Evolutionary conservation across 2,329 filamentous ascomycete species (phyloP).

Genomic region (Hypoxylon sp.): DNA sequence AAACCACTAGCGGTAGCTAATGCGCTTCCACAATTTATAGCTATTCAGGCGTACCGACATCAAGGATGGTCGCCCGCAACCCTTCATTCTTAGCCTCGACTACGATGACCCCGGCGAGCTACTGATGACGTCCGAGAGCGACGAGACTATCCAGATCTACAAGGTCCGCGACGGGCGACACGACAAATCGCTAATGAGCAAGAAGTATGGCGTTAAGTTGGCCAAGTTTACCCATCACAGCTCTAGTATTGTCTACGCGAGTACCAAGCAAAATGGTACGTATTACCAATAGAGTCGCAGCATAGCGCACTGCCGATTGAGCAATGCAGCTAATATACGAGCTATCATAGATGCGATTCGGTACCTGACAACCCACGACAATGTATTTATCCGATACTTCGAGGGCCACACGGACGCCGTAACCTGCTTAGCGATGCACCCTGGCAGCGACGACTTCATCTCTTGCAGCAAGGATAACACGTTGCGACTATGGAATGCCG

Average conservation of each 20-base stretch:
- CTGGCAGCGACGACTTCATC: conserved; percentile 89
- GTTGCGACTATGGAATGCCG: conserved; percentile 89
- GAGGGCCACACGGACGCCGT: conserved; percentile 88
- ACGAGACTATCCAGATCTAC: conserved; percentile 96
- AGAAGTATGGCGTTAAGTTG: conserved; percentile 96
- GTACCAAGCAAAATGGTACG: conserved; percentile 90
- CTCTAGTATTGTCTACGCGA: conserved; percentile 93
- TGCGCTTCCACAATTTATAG: conserved; percentile 51
- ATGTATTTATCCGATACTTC: conserved; percentile 96
- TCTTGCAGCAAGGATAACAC: conserved; percentile 93
- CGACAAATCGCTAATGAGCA: conserved; percentile 89
- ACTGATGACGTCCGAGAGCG: conserved; percentile 89
- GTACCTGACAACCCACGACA: conserved; percentile 93
- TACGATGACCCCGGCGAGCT: conserved; percentile 96
- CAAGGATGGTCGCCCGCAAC: conserved; percentile 64
- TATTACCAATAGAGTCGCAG: not conserved
- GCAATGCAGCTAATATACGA: conserved; percentile 9
- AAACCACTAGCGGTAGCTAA: not conserved
- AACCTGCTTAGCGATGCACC: conserved; percentile 85
- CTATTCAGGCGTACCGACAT: conserved; percentile 70
- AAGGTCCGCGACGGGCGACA: conserved; percentile 91
- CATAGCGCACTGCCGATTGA: not conserved
- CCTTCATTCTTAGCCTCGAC: conserved; percentile 87
- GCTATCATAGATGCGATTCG: conserved; percentile 75
- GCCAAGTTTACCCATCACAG: conserved; percentile 94